These are phyloP conservation scores for Caryopteris hybrid DNA, from an alignment of 305 asterid species.

Conservation along the genomic window DNA sequence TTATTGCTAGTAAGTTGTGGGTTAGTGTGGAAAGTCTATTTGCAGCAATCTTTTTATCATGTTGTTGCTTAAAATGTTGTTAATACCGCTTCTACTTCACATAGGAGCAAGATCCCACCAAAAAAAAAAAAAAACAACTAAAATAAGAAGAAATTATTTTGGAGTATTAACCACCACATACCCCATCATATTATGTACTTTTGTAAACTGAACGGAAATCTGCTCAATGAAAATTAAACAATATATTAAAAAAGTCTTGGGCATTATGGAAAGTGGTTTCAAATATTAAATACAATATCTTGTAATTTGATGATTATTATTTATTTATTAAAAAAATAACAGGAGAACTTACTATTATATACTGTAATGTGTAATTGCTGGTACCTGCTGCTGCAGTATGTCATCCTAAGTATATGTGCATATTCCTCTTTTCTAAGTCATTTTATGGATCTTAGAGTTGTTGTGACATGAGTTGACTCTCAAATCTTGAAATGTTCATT, in stretches of 20 bases:
- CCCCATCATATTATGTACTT: background rate
- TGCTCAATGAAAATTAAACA: background rate
- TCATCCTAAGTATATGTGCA: too few relatives aligned
- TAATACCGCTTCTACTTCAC: background rate
- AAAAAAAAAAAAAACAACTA: too few relatives aligned
- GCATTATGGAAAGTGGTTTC: background rate
- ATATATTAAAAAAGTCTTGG: background rate
- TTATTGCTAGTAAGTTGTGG: slow-evolving; percentile 4
- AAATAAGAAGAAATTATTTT: too few relatives aligned
- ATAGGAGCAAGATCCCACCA: slow-evolving; percentile 4
- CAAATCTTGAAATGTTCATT: too few relatives aligned
- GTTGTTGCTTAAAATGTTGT: background rate
- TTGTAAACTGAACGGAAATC: background rate
- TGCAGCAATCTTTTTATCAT: background rate
- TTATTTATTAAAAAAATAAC: too few relatives aligned
- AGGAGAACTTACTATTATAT: too few relatives aligned
- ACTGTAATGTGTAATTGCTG: too few relatives aligned
- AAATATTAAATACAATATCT: background rate
- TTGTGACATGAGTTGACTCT: too few relatives aligned
- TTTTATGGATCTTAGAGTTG: too few relatives aligned
- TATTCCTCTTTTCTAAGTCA: too few relatives aligned
- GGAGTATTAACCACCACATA: background rate
- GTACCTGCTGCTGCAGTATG: too few relatives aligned
- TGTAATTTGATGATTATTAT: background rate
- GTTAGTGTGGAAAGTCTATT: background rate